Conservation (phyloP, 176 grass and related monocot species). For the Pontederia paniculata region DNA sequence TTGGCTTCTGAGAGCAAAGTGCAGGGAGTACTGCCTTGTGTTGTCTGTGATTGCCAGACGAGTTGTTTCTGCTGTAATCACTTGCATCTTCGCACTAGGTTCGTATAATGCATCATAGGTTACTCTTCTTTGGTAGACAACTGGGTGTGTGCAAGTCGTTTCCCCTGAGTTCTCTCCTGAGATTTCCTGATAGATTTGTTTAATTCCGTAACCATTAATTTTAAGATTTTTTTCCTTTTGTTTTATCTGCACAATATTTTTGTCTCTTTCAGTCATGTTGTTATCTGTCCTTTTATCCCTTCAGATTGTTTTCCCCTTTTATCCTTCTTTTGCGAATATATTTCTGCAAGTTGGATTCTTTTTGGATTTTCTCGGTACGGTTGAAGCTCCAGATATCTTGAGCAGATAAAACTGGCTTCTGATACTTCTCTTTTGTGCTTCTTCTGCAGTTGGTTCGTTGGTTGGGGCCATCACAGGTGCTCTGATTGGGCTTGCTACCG, state of each 20-base stretch:
- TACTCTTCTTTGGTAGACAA: background rate
- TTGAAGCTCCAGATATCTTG: background rate
- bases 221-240: too few species aligned
- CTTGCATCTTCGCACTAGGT: slow-evolving; percentile 69
- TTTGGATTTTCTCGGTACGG: too few species aligned
- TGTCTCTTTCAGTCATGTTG: too few species aligned
- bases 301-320: too few species aligned
- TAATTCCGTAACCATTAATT: too few species aligned
- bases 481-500: slow-evolving; percentile 66
- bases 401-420: background rate
- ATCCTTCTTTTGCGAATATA: too few species aligned
- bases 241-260: too few species aligned
- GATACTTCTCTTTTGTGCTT: background rate
- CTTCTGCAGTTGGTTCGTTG: slow-evolving; percentile 54
- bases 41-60: slow-evolving; percentile 18
- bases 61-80: slow-evolving; percentile 41
- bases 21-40: slow-evolving; percentile 14
- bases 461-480: slow-evolving; percentile 67
- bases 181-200: too few species aligned
- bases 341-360: too few species aligned
- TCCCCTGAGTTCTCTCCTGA: too few species aligned
- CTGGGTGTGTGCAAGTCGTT: too few species aligned
- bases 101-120: background rate
- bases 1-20: slow-evolving; percentile 16
- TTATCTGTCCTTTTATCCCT: too few species aligned